Percentiles rank a stretch among this genome's conserved stretches.
These are phyloP conservation scores for Pseudovirgaria hyperparasitica DNA, from an alignment of 2,329 filamentous ascomycete genomes.

Conservation along the genomic window DNA sequence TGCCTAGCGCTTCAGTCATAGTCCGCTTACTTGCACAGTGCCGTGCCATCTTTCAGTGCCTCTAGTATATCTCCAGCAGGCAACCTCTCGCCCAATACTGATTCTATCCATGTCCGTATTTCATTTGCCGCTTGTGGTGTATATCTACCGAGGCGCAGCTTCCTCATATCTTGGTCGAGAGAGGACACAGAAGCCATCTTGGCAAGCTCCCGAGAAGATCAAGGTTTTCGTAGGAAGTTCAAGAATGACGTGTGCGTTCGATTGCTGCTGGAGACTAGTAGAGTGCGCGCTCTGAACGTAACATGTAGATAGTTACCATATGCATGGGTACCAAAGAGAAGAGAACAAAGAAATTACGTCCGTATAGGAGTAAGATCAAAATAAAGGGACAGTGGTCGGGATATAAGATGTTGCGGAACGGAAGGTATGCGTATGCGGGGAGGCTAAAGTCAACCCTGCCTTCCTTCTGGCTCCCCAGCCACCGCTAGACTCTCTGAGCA, in stretches of 20 bases:
- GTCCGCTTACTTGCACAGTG: constrained; percentile 68
- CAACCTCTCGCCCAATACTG: constrained; percentile 60
- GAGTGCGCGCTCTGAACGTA: constrained; percentile 1
- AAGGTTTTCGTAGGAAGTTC: neutral
- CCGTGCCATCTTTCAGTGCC: constrained; percentile 77
- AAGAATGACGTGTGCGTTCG: too few relatives aligned
- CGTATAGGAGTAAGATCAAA: constrained; percentile 1
- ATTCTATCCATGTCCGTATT: constrained; percentile 74
- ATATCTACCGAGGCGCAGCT: constrained; percentile 82
- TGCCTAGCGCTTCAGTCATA: neutral
- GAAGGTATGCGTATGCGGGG: constrained; percentile 7
- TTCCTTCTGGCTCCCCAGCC: constrained; percentile 13
- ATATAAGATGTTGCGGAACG: too few relatives aligned
- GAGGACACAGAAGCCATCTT: constrained; percentile 86
- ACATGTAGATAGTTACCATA: neutral
- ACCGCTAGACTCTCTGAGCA: constrained; percentile 15
- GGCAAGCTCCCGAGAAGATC: constrained; percentile 4
- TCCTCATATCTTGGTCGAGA: constrained; percentile 90
- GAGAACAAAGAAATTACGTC: too few relatives aligned
- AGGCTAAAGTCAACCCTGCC: too few relatives aligned
- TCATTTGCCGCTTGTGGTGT: constrained; percentile 84
- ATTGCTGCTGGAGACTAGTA: neutral
- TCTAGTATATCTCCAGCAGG: constrained; percentile 68
- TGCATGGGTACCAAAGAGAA: too few relatives aligned
- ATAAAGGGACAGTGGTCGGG: constrained; percentile 6